These are phyloP conservation scores for Asparagopsis taxiformis DNA, from an alignment of 31 red algal genomes.

Conservation along the genomic window DNA sequence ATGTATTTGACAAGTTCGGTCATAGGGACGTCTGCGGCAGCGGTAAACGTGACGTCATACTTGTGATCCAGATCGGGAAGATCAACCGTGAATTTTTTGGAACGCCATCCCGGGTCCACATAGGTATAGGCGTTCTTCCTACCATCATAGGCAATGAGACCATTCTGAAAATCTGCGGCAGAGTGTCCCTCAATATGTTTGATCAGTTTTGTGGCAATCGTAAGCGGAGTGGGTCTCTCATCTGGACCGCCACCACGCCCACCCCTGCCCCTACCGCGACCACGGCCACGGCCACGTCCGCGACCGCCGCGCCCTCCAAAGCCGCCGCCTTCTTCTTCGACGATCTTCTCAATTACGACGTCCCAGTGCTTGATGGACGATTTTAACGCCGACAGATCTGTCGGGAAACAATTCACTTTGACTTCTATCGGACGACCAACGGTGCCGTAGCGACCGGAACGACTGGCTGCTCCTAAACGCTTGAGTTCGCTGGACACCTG, in stretches of 20 bases:
- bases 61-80: constrained; percentile 31
- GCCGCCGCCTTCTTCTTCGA: constrained; percentile 30
- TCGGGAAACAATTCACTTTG: constrained; percentile 58
- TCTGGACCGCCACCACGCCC: constrained; percentile 17
- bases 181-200: constrained; percentile 28
- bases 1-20: constrained; percentile 48
- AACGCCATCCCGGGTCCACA: constrained; percentile 28
- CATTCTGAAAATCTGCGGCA: constrained; percentile 23
- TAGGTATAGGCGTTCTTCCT: constrained; percentile 60
- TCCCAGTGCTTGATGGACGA: constrained; percentile 48
- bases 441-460: constrained; percentile 39
- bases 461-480: constrained; percentile 29
- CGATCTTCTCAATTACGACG: constrained; percentile 45
- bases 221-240: constrained; percentile 34
- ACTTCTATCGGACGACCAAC: constrained; percentile 35
- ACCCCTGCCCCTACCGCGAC: constrained; percentile 19
- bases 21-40: constrained; percentile 43
- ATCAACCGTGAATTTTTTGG: constrained; percentile 14
- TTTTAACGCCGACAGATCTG: constrained; percentile 24
- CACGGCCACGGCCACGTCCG: constrained; percentile 39
- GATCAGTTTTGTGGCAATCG: constrained; percentile 52
- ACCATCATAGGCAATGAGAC: constrained; percentile 66
- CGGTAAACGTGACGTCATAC: constrained; percentile 39
- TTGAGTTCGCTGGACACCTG: constrained; percentile 39
- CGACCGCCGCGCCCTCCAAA: constrained; percentile 40